A percentile compares a stretch with the other conserved stretches of the same genome.
These are phyloP conservation scores for Straminergon stramineum DNA, from an alignment of 225 moss, liverwort and hornwort genomes.

Conservation along the genomic window DNA sequence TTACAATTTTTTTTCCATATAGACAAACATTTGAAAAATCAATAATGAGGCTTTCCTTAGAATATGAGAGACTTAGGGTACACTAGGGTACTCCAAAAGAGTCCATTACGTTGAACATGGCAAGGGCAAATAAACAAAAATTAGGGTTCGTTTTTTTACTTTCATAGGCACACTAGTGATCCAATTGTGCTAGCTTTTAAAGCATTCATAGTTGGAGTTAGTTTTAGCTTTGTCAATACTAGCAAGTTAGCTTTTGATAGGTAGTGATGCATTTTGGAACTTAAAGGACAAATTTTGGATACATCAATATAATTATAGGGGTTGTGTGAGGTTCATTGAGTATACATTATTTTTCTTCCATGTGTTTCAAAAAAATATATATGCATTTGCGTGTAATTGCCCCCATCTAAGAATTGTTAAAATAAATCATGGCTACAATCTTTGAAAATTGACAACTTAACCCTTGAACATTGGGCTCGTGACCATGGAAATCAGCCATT, in stretches of 20 bases:
- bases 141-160: rapidly evolving
- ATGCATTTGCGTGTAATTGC: background rate
- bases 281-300: background rate
- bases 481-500: no score
- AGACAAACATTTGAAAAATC: background rate
- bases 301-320: background rate
- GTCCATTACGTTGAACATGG: rapidly evolving
- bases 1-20: background rate
- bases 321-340: background rate
- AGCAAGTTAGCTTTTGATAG: background rate
- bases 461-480: no score
- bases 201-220: background rate
- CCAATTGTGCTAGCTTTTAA: background rate
- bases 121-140: background rate
- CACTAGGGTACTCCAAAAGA: rapidly evolving
- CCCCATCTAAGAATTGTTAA: background rate
- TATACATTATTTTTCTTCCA: no score
- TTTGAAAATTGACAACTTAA: background rate
- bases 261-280: background rate
- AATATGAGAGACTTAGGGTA: background rate
- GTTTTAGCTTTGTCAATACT: background rate
- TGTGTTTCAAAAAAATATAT: no score
- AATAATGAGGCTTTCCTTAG: no score
- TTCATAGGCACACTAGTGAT: background rate
- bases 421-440: background rate